Evolutionary conservation across 345 rosid species (phyloP).

Genomic region (Linum tenue): DNA sequence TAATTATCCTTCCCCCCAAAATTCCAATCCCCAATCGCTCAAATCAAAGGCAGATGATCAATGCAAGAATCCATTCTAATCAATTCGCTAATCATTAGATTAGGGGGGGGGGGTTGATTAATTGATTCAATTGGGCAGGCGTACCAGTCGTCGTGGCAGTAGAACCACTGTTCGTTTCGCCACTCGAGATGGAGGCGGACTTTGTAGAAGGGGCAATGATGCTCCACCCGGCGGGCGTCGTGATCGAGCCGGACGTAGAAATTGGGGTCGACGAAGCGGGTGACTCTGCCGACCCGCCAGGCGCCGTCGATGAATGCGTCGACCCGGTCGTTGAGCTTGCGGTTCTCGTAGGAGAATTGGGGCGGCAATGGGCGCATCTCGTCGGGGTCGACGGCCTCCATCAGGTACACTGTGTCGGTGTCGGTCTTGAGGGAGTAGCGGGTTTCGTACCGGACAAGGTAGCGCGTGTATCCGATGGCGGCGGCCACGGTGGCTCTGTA

Average conservation of each 20-base stretch:
- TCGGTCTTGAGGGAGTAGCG: constrained; percentile 6
- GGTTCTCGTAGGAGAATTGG: not conserved
- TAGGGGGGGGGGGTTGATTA: no score
- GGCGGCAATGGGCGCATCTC: constrained; percentile 27
- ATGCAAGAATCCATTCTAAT: no score
- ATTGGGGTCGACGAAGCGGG: constrained; percentile 14
- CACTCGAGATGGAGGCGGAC: constrained; percentile 24
- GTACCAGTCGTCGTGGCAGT: not conserved
- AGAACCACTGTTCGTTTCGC: constrained; percentile 17
- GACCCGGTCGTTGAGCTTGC: constrained; percentile 14
- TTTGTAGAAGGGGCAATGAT: constrained; percentile 12
- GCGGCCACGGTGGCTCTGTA: constrained; percentile 20
- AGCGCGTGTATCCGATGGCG: constrained; percentile 18
- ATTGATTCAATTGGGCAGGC: no score
- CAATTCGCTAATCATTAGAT: no score
- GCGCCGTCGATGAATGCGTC: constrained; percentile 23
- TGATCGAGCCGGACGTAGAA: constrained; percentile 19
- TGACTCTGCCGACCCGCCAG: constrained; percentile 22
- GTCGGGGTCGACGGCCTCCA: constrained; percentile 16
- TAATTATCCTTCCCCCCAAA: no score
- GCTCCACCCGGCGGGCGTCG: constrained; percentile 7
- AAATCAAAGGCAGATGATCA: no score
- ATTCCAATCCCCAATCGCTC: no score
- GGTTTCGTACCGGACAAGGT: constrained; percentile 19
- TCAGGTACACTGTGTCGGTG: constrained; percentile 11